Conservation (phyloP, 73 alveolate species). For the Tetrahymena elliotti region DNA sequence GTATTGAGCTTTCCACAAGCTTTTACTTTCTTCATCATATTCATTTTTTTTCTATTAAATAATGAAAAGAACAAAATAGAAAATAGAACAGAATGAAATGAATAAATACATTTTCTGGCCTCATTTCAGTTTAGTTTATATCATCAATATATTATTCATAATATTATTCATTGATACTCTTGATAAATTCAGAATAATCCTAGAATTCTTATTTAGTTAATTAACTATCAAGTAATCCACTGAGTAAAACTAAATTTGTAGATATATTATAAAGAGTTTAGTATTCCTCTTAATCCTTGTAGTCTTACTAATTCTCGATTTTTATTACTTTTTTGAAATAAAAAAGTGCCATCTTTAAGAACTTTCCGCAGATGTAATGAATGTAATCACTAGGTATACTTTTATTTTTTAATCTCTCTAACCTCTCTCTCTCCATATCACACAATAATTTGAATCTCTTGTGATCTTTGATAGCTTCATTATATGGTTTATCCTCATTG, state of each 20-base stretch:
- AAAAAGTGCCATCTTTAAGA: not conserved
- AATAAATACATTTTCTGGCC: not conserved
- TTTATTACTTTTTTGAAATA: conserved; percentile 5
- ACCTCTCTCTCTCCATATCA: conserved; percentile 7
- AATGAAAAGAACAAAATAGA: not conserved
- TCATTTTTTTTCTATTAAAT: not conserved
- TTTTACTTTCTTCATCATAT: not conserved
- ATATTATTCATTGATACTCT: not conserved
- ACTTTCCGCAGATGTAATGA: conserved; percentile 21
- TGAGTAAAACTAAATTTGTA: not conserved
- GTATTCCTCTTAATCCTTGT: not conserved
- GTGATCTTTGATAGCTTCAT: not conserved
- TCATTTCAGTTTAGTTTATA: not conserved
- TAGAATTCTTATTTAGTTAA: not conserved
- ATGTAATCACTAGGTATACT: not conserved
- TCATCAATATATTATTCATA: not conserved
- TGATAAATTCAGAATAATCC: not conserved
- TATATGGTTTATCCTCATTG: not conserved
- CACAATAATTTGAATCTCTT: not conserved
- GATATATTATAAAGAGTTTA: not conserved
- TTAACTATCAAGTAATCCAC: not conserved
- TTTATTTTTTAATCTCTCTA: not conserved
- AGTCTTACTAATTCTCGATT: not conserved
- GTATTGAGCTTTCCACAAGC: conserved; percentile 3
- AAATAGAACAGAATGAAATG: not conserved